phyloP scores from a whole-genome alignment of 2,329 filamentous ascomycete species.

The Thelonectria blattea region DNA sequence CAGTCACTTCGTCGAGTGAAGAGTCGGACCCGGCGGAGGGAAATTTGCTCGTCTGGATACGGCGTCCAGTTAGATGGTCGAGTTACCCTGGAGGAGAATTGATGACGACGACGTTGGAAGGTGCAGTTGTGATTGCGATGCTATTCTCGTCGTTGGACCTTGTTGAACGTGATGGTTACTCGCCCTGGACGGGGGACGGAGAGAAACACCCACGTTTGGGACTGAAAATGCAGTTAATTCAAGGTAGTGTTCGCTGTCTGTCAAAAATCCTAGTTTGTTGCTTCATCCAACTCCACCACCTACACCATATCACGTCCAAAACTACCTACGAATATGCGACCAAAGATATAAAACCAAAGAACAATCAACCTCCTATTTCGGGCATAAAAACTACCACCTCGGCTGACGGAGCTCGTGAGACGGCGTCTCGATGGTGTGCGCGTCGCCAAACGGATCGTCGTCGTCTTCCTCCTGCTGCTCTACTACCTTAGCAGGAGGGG shows the following conservation, averaged over 20 bases:
- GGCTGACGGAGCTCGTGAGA: conserved; percentile 40
- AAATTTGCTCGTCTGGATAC: neutral
- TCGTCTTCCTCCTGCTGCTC: conserved; percentile 79
- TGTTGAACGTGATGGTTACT: too few relatives aligned
- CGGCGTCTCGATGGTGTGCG: conserved; percentile 66
- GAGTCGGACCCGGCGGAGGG: neutral
- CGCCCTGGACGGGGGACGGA: too few relatives aligned
- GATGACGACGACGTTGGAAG: neutral
- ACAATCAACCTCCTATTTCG: neutral
- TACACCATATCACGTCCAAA: neutral
- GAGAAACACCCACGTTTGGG: neutral
- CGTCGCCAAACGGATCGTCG: conserved; percentile 87
- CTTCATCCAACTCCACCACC: neutral
- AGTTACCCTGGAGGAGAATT: conserved; percentile 9
- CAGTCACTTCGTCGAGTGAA: neutral
- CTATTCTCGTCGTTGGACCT: neutral
- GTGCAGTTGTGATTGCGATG: neutral
- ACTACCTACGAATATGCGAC: neutral
- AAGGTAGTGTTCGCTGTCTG: neutral
- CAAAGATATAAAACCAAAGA: neutral
- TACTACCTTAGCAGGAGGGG: conserved; percentile 30
- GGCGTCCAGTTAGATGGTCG: neutral
- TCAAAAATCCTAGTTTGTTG: neutral
- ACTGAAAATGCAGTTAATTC: neutral
- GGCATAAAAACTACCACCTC: conserved; percentile 35